Percentiles rank a stretch among this genome's conserved stretches.
These are phyloP conservation scores for Rhinocladiella similis DNA, from an alignment of 2,329 filamentous ascomycete species.

Conservation along the genomic window DNA sequence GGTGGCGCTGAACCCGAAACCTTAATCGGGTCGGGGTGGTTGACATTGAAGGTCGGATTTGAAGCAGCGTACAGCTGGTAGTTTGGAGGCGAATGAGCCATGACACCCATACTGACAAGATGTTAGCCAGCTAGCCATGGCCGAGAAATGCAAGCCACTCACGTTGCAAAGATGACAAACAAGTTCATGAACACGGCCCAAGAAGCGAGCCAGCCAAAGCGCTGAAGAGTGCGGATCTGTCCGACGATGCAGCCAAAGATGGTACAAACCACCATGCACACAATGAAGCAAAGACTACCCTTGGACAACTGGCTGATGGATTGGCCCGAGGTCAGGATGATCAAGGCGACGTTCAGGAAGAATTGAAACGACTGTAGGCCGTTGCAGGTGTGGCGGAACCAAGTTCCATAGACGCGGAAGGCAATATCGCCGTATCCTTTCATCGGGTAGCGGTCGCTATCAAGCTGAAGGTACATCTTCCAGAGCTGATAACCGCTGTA, in stretches of 20 bases:
- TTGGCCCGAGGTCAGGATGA: conserved; percentile 57
- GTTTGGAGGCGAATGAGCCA: conserved; percentile 52
- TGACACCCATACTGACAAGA: conserved; percentile 47
- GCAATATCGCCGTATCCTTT: conserved; percentile 44
- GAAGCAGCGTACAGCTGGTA: conserved; percentile 40
- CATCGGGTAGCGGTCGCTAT: conserved; percentile 43
- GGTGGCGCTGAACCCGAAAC: conserved; percentile 15
- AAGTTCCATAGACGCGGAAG: conserved; percentile 40
- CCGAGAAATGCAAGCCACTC: neutral
- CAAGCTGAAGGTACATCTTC: conserved; percentile 42
- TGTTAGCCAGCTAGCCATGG: neutral
- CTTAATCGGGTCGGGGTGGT: conserved; percentile 41
- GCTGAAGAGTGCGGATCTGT: conserved; percentile 57
- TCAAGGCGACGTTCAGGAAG: conserved; percentile 53
- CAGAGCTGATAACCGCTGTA: conserved; percentile 42
- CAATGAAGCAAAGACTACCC: conserved; percentile 53
- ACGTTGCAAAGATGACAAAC: conserved; percentile 54
- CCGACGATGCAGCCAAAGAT: conserved; percentile 54
- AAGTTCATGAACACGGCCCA: conserved; percentile 58
- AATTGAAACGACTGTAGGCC: conserved; percentile 43
- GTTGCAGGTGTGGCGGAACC: conserved; percentile 40
- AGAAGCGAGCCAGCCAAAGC: conserved; percentile 58
- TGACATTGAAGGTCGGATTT: conserved; percentile 41
- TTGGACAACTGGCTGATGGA: conserved; percentile 55
- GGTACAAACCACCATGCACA: conserved; percentile 54